Conservation (phyloP, 495 filamentous ascomycete species). For the Lepidopterella palustris region DNA sequence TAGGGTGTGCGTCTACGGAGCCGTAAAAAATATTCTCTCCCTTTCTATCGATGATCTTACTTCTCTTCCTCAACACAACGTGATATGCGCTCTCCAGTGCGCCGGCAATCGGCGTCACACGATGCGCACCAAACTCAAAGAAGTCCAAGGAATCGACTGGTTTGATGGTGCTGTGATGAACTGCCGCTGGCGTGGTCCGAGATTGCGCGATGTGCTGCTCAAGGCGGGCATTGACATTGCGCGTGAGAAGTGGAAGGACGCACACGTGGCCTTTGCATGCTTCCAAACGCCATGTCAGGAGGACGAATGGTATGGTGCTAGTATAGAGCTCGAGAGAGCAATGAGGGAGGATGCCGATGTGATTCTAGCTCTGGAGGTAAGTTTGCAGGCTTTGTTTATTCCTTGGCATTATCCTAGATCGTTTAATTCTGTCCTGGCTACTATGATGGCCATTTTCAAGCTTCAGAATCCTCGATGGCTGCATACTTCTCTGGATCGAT, state of each 20-base stretch:
- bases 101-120: slow-evolving; percentile 59
- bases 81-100: slow-evolving; percentile 54
- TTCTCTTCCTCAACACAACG: slow-evolving; percentile 42
- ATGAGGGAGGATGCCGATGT: slow-evolving; percentile 44
- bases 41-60: slow-evolving; percentile 23
- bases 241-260: slow-evolving; percentile 22
- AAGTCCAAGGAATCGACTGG: slow-evolving; percentile 60
- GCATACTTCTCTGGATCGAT: background rate
- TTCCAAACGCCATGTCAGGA: slow-evolving; percentile 46
- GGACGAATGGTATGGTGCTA: slow-evolving; percentile 52
- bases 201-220: slow-evolving; percentile 48
- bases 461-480: background rate
- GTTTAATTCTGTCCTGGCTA: background rate
- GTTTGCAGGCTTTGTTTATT: background rate
- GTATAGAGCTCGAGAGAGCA: slow-evolving; percentile 45
- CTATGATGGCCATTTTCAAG: background rate
- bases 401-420: background rate
- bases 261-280: slow-evolving; percentile 52
- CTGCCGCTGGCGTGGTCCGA: slow-evolving; percentile 51
- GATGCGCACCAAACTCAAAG: slow-evolving; percentile 56
- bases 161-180: slow-evolving; percentile 59
- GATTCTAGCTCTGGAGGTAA: slow-evolving; percentile 50
- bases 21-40: slow-evolving; percentile 15
- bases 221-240: slow-evolving; percentile 34
- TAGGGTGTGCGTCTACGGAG: slow-evolving; percentile 38